A percentile compares a stretch with the other conserved stretches of the same genome.
These are phyloP conservation scores for Saccharomycopsis capsularis DNA, from an alignment of 805 yeast species.

Conservation along the genomic window DNA sequence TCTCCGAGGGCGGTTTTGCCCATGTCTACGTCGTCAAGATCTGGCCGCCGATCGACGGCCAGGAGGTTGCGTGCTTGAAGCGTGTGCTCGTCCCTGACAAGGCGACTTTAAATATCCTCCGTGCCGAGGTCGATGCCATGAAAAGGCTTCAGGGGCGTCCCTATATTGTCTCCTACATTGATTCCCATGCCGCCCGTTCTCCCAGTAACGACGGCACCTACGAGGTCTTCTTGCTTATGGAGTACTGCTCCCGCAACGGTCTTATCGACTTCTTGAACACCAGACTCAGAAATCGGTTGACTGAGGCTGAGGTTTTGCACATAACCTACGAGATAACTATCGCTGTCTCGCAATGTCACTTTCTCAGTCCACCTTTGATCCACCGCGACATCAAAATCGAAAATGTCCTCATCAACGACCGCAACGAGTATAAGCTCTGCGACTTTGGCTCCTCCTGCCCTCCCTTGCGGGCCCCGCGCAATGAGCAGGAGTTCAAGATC, in stretches of 20 bases:
- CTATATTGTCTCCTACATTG: conserved; percentile 84
- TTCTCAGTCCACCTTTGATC: conserved; percentile 59
- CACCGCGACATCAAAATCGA: conserved; percentile 91
- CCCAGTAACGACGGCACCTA: conserved; percentile 45
- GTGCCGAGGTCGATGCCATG: conserved; percentile 98
- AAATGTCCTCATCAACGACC: conserved; percentile 74
- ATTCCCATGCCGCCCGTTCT: conserved; percentile 86
- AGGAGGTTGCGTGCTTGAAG: conserved; percentile 74
- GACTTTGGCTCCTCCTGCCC: conserved; percentile 90
- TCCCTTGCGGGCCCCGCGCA: conserved; percentile 66
- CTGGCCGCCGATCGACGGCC: conserved; percentile 46
- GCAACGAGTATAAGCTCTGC: conserved; percentile 70
- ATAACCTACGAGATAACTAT: conserved; percentile 65
- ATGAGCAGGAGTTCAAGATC: conserved; percentile 63
- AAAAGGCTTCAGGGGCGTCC: conserved; percentile 72
- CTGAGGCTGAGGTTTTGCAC: conserved; percentile 58
- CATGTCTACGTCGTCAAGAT: conserved; percentile 81
- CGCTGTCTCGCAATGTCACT: conserved; percentile 76
- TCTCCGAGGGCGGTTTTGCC: conserved; percentile 93
- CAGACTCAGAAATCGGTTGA: conserved; percentile 55
- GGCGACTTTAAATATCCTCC: conserved; percentile 64
- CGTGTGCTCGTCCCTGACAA: conserved; percentile 95
- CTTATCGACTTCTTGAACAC: conserved; percentile 76
- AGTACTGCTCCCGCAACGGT: conserved; percentile 68
- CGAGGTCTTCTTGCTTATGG: conserved; percentile 77